Conservation (phyloP, 2,329 filamentous ascomycete species). For the Xylariaceae sp. region DNA sequence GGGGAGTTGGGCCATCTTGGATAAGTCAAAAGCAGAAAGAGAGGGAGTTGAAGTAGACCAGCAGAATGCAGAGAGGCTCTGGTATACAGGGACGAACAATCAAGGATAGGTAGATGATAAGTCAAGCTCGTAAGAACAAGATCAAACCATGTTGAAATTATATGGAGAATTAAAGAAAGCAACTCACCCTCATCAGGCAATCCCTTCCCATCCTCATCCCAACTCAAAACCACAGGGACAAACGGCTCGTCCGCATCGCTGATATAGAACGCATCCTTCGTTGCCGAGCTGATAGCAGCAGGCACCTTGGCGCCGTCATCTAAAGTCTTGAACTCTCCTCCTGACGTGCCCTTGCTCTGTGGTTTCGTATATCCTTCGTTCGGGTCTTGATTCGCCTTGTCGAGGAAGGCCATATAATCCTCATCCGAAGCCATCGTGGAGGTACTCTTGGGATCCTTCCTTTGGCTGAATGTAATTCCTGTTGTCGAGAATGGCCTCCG, state of each 20-base stretch:
- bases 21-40: too few relatives aligned
- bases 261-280: constrained; percentile 61
- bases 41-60: background rate
- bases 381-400: constrained; percentile 80
- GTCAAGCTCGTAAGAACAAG: too few relatives aligned
- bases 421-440: constrained; percentile 68
- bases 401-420: constrained; percentile 78
- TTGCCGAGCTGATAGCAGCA: constrained; percentile 46
- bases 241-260: constrained; percentile 88
- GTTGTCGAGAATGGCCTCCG: too few relatives aligned
- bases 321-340: constrained; percentile 48
- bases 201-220: constrained; percentile 46
- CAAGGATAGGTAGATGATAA: too few relatives aligned
- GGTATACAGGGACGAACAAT: background rate
- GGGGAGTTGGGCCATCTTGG: too few relatives aligned
- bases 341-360: constrained; percentile 27
- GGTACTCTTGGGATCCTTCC: constrained; percentile 6
- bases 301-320: constrained; percentile 59
- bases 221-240: constrained; percentile 67
- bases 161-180: background rate
- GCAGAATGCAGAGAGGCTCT: background rate
- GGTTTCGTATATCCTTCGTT: constrained; percentile 50
- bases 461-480: too few relatives aligned
- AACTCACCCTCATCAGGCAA: constrained; percentile 60
- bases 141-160: too few relatives aligned